Evolutionary conservation across 805 yeast genomes (phyloP).

Genomic region (Starmerella kuoi): DNA sequence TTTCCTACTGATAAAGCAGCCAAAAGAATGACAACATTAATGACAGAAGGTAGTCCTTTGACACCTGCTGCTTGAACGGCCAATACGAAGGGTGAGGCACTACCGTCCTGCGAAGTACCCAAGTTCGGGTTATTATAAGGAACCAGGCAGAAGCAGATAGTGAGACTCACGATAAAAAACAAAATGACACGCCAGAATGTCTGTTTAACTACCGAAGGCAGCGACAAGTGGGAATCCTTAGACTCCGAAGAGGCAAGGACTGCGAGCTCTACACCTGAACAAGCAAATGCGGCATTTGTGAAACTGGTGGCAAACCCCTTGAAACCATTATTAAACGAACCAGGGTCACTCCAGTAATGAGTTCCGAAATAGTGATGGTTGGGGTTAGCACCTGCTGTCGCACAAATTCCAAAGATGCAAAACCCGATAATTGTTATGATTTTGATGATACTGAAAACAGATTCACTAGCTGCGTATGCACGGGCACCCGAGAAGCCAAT

Average conservation of each 20-base stretch:
- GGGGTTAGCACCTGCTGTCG: slow-evolving; percentile 50
- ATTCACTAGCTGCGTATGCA: slow-evolving; percentile 53
- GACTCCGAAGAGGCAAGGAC: slow-evolving; percentile 71
- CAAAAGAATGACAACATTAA: slow-evolving; percentile 58
- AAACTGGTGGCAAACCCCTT: slow-evolving; percentile 55
- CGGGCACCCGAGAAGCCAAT: slow-evolving; percentile 41
- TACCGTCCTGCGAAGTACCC: slow-evolving; percentile 42
- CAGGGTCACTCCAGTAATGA: slow-evolving; percentile 51
- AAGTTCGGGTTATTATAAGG: slow-evolving; percentile 46
- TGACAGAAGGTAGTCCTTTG: slow-evolving; percentile 50
- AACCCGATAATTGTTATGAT: slow-evolving; percentile 45
- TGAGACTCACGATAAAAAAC: slow-evolving; percentile 52
- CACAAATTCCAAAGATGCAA: slow-evolving; percentile 43
- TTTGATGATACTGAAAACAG: slow-evolving; percentile 42
- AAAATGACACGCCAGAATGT: slow-evolving; percentile 70
- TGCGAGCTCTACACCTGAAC: slow-evolving; percentile 61
- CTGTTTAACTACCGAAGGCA: slow-evolving; percentile 68
- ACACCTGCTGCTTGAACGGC: slow-evolving; percentile 58
- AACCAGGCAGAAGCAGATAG: slow-evolving; percentile 55
- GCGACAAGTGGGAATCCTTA: slow-evolving; percentile 49
- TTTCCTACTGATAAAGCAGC: slow-evolving; percentile 63
- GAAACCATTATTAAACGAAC: slow-evolving; percentile 48
- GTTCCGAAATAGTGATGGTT: slow-evolving; percentile 44
- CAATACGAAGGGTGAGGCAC: slow-evolving; percentile 64
- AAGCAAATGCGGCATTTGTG: slow-evolving; percentile 57